phyloP scores from a whole-genome alignment of 306 rosid genomes.

The Calophaca sinica region DNA sequence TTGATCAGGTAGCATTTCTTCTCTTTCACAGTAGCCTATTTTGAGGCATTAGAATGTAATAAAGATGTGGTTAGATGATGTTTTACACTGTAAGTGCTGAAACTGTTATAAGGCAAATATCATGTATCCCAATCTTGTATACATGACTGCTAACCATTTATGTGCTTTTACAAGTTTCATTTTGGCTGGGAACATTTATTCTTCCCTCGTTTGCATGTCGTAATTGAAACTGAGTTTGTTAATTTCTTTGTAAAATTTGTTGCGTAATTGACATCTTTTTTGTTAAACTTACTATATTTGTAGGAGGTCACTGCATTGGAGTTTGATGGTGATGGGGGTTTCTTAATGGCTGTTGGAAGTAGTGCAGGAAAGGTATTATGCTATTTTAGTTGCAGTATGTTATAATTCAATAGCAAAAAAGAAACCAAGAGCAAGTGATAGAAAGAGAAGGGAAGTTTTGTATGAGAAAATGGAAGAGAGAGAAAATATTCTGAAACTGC shows the following conservation, averaged over 20 bases:
- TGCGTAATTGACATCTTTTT: constrained; percentile 22
- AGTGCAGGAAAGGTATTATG: constrained; percentile 87
- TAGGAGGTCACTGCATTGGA: constrained; percentile 94
- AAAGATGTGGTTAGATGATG: too few relatives aligned
- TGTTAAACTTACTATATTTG: constrained; percentile 43
- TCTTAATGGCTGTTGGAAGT: constrained; percentile 93
- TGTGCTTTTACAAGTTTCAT: constrained; percentile 25
- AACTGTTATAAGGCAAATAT: constrained; percentile 17
- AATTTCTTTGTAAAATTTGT: constrained; percentile 12
- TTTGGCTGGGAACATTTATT: constrained; percentile 30
- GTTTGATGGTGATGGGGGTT: constrained; percentile 80
- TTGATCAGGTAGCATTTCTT: constrained; percentile 67
- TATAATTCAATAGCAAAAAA: constrained; percentile 28
- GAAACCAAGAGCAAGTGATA: constrained; percentile 7
- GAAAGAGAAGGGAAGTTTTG: not conserved
- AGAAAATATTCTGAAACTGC: not conserved
- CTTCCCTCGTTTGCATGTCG: constrained; percentile 13
- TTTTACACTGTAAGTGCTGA: constrained; percentile 11
- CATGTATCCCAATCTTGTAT: constrained; percentile 8
- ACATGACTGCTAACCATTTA: constrained; percentile 13
- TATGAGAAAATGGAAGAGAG: constrained; percentile 1
- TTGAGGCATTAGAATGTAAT: constrained; percentile 1
- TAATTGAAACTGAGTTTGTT: constrained; percentile 13
- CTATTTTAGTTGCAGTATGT: not conserved
- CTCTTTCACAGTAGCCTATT: constrained; percentile 21